Percentiles rank a stretch among this genome's conserved stretches.
Conservation (phyloP, 768 basidiomycete species). For the Leccinum subtestaceum region DNA sequence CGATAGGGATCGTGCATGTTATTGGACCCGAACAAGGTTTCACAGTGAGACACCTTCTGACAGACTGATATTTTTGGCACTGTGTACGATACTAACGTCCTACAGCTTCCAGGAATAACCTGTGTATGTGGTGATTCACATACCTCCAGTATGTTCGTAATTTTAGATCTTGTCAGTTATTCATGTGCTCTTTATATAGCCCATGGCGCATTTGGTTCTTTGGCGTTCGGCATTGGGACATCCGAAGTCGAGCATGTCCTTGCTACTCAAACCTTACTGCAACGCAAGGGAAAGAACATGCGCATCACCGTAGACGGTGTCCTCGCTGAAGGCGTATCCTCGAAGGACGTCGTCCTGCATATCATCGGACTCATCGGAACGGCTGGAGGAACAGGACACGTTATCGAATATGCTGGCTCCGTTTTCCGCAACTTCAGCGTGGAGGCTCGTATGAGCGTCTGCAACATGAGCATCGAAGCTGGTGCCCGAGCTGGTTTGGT, state of each 20-base stretch:
- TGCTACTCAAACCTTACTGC: conserved; percentile 85
- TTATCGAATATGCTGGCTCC: conserved; percentile 90
- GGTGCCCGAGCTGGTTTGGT: conserved; percentile 93
- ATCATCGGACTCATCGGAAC: conserved; percentile 91
- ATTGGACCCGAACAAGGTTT: conserved; percentile 95
- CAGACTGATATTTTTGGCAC: background rate
- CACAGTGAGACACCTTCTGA: conserved; percentile 47
- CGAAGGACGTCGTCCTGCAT: conserved; percentile 88
- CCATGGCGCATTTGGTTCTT: conserved; percentile 89
- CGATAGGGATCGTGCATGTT: conserved; percentile 77
- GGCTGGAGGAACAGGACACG: conserved; percentile 89
- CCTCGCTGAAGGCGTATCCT: conserved; percentile 76
- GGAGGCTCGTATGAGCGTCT: conserved; percentile 89
- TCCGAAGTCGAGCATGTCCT: conserved; percentile 94
- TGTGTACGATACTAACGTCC: background rate
- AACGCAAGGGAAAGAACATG: conserved; percentile 91
- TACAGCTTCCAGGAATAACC: conserved; percentile 69
- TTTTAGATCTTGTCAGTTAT: background rate
- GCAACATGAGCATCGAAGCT: conserved; percentile 95
- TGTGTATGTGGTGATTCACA: conserved; percentile 93
- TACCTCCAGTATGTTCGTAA: conserved; percentile 68
- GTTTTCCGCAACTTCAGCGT: conserved; percentile 82
- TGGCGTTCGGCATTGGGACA: conserved; percentile 92
- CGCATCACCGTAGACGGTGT: conserved; percentile 84
- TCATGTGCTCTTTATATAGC: conserved; percentile 41